Evolutionary conservation across 169 alveolate species (phyloP).

Genomic region (Neospora caninum): DNA sequence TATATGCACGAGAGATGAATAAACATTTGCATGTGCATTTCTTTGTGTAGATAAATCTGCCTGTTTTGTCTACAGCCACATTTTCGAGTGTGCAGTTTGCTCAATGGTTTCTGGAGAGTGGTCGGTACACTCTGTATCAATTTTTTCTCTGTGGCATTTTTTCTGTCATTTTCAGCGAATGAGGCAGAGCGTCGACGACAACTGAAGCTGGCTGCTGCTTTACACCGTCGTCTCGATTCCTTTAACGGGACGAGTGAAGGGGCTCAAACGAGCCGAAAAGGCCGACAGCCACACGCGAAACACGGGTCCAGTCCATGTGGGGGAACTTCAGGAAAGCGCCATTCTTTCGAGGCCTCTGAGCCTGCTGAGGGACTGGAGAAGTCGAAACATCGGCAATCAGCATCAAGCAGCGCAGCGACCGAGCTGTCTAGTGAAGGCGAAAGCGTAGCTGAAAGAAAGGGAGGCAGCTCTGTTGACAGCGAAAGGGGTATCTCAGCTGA

Average conservation of each 20-base stretch:
- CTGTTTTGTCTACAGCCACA: no score
- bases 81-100: no score
- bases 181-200: conserved; percentile 2
- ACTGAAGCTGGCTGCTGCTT: conserved; percentile 20
- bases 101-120: no score
- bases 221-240: conserved; percentile 10
- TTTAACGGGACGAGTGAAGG: not conserved
- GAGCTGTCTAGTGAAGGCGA: not conserved
- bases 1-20: no score
- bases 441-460: not conserved
- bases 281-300: conserved; percentile 24
- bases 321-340: not conserved
- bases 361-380: not conserved
- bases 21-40: no score
- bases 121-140: no score
- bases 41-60: no score
- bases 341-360: not conserved
- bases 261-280: not conserved
- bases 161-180: conserved; percentile 11
- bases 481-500: not conserved
- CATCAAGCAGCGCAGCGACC: not conserved
- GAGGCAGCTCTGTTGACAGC: not conserved
- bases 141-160: not conserved
- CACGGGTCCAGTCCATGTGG: not conserved
- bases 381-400: not conserved